Base-by-base conservation (phyloP, 2,329 filamentous ascomycete genomes). In the Phyllosticta capitalensis region DNA sequence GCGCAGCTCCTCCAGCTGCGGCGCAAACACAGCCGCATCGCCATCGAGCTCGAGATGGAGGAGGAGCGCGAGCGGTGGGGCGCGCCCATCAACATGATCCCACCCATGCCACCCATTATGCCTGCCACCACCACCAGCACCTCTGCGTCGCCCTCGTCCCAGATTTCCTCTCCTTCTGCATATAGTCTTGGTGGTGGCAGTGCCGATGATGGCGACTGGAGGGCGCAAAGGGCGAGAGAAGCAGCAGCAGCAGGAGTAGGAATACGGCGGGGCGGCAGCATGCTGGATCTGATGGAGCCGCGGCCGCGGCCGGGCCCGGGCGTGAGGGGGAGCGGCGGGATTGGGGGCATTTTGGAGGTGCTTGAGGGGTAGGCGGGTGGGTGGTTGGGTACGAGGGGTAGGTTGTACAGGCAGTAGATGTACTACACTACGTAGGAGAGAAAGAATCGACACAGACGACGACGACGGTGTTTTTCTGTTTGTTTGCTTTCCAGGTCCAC, bases 261-360 rank as follows among this genome's bases (percentile, higher is more conserved):
- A n/a, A n/a, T n/a, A 38, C 33, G 33, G 10, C 10, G 33, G 9
- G 33, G 33, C 1, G 53, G 53, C 45, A 45, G 58, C 17, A 17
- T 55, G 3, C n/a, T 59, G 45, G 33, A 21, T 26, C 45, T 59
- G 12, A 52, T 74, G 2, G 72, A 74, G 65, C 72, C 72, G 0
- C 24, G 72, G 57, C 69, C 70, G 0, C 62, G 58, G 9, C 14
- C 63, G 9, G 38, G 38, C 7, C 56, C 52, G 24, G 56, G 56
- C 4, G 56, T 59, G 12, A 22, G 33, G 52, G 62, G 45, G 10
- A 55, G 45, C n/a, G 60, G 60, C 1, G 62, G 64, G 1, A 55
- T 55, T 49, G 58, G 58, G 2, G 69, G 72, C 21, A 74, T 74
- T 30, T 73, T 73, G 48, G 69, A 73, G 67, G 72, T 74, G 10